Evolutionary conservation across 1,139 yeast species (phyloP).

Genomic region (Starmera stellimalicola): DNA sequence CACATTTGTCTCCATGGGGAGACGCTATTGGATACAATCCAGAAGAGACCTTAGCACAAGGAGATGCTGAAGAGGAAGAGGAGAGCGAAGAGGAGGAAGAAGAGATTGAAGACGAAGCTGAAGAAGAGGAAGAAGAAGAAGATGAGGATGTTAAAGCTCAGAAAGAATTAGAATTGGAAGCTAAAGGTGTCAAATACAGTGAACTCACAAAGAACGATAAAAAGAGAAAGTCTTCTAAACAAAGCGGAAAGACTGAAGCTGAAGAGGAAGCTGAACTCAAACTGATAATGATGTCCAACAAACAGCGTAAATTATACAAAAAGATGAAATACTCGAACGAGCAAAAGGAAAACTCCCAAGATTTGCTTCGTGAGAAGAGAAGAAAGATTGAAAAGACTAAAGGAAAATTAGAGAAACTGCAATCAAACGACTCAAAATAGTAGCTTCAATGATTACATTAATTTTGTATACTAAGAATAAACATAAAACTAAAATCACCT

Average conservation of each 20-base stretch:
- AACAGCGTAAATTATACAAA: conserved; percentile 88
- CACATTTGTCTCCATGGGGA: conserved; percentile 99
- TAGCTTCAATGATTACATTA: background rate
- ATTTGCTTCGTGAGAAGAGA: conserved; percentile 67
- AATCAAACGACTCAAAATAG: conserved; percentile 18
- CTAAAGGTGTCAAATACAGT: conserved; percentile 72
- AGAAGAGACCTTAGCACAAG: conserved; percentile 40
- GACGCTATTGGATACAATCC: conserved; percentile 90
- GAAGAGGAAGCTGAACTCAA: conserved; percentile 82
- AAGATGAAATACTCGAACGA: conserved; percentile 92
- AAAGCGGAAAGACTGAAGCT: conserved; percentile 36
- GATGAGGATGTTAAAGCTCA: conserved; percentile 69
- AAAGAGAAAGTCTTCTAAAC: conserved; percentile 28
- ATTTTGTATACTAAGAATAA: conserved; percentile 1
- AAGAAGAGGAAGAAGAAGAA: conserved; percentile 26
- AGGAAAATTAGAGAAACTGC: conserved; percentile 37
- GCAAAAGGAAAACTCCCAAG: conserved; percentile 74
- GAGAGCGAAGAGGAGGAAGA: conserved; percentile 43
- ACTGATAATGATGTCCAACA: conserved; percentile 96
- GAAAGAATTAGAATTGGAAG: conserved; percentile 84
- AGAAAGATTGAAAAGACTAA: conserved; percentile 66
- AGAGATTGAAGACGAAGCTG: conserved; percentile 31
- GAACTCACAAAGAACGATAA: conserved; percentile 32
- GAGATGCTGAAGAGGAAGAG: conserved; percentile 39
- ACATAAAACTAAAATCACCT: conserved; percentile 6